Evolutionary conservation across 2,329 filamentous ascomycete genomes (phyloP), one percentile per base, ranked within the genome.

Genomic region (Xylariaceae sp.): DNA sequence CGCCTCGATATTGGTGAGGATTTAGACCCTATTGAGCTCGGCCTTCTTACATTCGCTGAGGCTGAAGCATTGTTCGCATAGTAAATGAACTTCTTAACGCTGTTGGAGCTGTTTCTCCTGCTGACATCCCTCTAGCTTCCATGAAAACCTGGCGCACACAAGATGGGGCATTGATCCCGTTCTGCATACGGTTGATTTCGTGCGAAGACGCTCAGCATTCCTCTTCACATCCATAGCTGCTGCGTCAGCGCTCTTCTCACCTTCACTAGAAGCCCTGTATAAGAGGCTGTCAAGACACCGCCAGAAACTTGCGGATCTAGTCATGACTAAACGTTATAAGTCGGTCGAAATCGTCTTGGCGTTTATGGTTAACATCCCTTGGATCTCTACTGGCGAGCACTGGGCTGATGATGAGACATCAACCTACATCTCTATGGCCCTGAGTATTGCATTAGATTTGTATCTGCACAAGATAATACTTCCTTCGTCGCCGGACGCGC

Each of bases 301-400:
- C 57, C 85, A 82, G 57, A 75, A 75, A 20, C 77, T 91, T 3
- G 86, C 84, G 0, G 80, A 84, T 21, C 77, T 81, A 23, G 79
- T 90, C 36, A 83, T 87, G 43, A 72, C 78, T 0, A 78, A 81
- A 39, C 81, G 86, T 2, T 81, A 84, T 63, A 81, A 85, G 50
- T 91, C 87, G 0, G 85, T 89, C 5, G 87, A 91, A 66, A 89
- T 91, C 50, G 84, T 91, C 0, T 73, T 91, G 1, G 87, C 85
- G 0, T 90, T 90, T 64, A 87, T 91, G 83, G 80, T 89, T 26
- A 89, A 89, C 56, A 81, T 91, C 6, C 87, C 87, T 0, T 91
- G 87, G 87, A 89, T 90, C 80, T 82, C 83, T 24, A 84, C 85
- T 1, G 84, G 85, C 2, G 74, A 81, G 53, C 84, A 87, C 63